Base-by-base conservation (phyloP, 208 protist genomes). In the Tritrichomonas foetus region DNA sequence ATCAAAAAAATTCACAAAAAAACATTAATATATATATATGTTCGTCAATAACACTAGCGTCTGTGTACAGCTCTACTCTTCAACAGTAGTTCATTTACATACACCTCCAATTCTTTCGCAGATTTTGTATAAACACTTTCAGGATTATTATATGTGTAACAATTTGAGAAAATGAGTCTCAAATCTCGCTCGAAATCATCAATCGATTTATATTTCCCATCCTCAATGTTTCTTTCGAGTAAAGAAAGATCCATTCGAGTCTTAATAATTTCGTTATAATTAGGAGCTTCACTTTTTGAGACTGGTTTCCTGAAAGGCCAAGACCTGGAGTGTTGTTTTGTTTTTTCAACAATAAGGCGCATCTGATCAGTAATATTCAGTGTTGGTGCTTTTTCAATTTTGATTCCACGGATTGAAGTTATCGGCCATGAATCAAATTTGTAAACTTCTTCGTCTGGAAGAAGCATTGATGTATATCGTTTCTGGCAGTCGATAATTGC, bases 401-500 rank as follows among this genome's bases (percentile, higher is more conserved):
- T n/a, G 39, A 89, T 57, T 36, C 78, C 78, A 1, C 1, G 1
- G 20, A 89, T n/a, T 30, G 14, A 53, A 39, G 33, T 89, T 20
- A 89, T 57, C 20, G 78, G 78, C 78, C 78, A 89, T 27, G 27
- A 16, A 3, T 20, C 33, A 16, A 49, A 8, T 30, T 36, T 11
- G 49, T 47, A 25, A 22, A 55, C 82, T 47, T 39, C 30, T 49
- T 66, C 27, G 61, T 93, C 47, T 44, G 78, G 78, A n/a, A 89
- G 47, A 39, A 89, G 39, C 0, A 39, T 14, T 5, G 78, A 82
- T 25, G 82, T 22, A 27, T 94, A 92, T 14, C 95, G 55, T 20
- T 94, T 93, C 74, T 97, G 96, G 36, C 69, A 0, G n/a, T 94
- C 44, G 20, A 97, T 93, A 66, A 97, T 95, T 2, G 50, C 22